Percentiles rank a stretch among this genome's conserved stretches.
Conservation (phyloP, 2,329 filamentous ascomycete species). For the Neonectria hederae region DNA sequence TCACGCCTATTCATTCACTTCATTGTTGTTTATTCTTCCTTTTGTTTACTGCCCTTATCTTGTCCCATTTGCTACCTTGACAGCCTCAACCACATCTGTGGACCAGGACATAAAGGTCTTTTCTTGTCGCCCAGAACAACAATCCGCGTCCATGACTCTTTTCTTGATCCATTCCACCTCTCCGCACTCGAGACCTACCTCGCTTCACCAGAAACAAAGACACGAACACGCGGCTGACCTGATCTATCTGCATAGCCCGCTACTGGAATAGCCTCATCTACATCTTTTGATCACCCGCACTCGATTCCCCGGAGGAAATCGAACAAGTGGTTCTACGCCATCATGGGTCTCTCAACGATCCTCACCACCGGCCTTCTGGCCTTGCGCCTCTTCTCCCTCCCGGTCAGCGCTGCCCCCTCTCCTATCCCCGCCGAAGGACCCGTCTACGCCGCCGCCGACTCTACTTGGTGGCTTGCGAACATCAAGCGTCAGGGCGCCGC, state of each 20-base stretch:
- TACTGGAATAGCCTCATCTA: slow-evolving; percentile 25
- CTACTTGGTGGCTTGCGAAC: slow-evolving; percentile 75
- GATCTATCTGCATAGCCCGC: slow-evolving; percentile 23
- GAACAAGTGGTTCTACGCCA: slow-evolving; percentile 51
- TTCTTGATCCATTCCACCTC: neutral
- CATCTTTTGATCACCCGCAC: slow-evolving; percentile 26
- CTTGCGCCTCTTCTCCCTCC: slow-evolving; percentile 52
- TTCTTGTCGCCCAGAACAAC: neutral
- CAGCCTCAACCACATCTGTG: neutral
- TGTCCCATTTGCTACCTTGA: neutral
- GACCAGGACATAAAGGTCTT: neutral
- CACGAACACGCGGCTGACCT: slow-evolving; percentile 25
- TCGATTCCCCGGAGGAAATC: slow-evolving; percentile 30
- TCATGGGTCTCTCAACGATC: slow-evolving; percentile 58
- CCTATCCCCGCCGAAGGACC: slow-evolving; percentile 31
- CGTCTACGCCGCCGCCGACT: slow-evolving; percentile 41
- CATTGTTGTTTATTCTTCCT: slow-evolving; percentile 10
- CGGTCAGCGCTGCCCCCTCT: slow-evolving; percentile 47
- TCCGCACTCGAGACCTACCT: neutral
- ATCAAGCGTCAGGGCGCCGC: slow-evolving; percentile 75
- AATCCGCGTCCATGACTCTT: slow-evolving; percentile 4
- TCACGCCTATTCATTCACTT: slow-evolving; percentile 13
- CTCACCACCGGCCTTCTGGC: slow-evolving; percentile 55
- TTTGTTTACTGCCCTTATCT: neutral
- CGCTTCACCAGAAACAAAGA: neutral